Percentiles rank a stretch among this genome's conserved stretches.
These are phyloP conservation scores for Hevea brasiliensis DNA, from an alignment of 345 rosid genomes.

Conservation along the genomic window DNA sequence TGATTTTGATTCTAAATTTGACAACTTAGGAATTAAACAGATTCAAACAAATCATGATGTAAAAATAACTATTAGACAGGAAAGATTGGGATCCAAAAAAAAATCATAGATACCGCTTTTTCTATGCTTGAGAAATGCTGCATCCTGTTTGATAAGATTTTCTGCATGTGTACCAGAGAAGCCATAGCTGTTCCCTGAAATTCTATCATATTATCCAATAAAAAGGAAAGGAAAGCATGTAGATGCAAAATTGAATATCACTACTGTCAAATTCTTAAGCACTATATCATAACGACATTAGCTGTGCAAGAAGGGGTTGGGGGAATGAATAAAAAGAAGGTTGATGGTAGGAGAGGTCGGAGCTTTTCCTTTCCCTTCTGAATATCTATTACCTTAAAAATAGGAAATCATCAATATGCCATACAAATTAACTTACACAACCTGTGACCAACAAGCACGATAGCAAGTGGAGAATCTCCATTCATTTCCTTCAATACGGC, in stretches of 20 bases:
- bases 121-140: too few relatives aligned
- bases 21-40: too few relatives aligned
- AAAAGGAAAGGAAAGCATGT: not conserved
- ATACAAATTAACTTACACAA: constrained; percentile 17
- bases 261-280: not conserved
- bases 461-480: constrained; percentile 88
- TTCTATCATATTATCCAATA: too few relatives aligned
- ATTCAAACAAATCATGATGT: too few relatives aligned
- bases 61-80: too few relatives aligned
- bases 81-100: too few relatives aligned
- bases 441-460: constrained; percentile 97
- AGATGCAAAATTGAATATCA: not conserved
- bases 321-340: not conserved
- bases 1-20: too few relatives aligned
- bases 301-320: not conserved
- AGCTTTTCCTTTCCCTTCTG: not conserved
- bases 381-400: not conserved
- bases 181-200: too few relatives aligned
- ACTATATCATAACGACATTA: not conserved
- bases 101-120: too few relatives aligned
- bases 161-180: too few relatives aligned
- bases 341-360: not conserved
- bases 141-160: too few relatives aligned
- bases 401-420: not conserved
- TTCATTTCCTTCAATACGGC: constrained; percentile 77